Evolutionary conservation across 805 yeast genomes (phyloP).

Genomic region (Candida berthetii): DNA sequence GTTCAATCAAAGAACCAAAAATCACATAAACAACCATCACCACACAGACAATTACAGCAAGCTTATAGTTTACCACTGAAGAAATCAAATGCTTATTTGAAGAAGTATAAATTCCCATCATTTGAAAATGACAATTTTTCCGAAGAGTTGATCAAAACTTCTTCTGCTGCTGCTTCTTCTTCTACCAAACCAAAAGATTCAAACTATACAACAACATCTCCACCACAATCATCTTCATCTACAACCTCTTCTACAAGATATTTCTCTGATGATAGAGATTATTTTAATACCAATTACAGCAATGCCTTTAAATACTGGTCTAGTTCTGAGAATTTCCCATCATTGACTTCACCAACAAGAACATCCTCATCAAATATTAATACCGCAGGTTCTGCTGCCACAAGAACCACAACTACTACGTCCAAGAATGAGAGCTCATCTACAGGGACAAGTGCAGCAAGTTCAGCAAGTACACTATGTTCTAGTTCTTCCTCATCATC

Average conservation of each 20-base stretch:
- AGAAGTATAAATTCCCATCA: background rate
- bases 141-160: constrained; percentile 2
- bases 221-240: background rate
- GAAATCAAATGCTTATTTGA: background rate
- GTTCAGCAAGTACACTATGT: constrained; percentile 3
- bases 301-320: background rate
- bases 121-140: constrained; percentile 8
- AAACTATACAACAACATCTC: constrained; percentile 7
- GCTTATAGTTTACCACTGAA: background rate
- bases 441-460: constrained; percentile 2
- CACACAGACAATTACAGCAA: background rate
- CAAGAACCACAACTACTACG: background rate
- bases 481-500: constrained; percentile 1
- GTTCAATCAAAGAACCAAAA: constrained; percentile 8
- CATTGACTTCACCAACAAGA: constrained; percentile 7
- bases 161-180: constrained; percentile 10
- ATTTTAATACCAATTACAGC: constrained; percentile 10
- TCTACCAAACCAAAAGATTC: background rate
- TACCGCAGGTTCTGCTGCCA: constrained; percentile 1
- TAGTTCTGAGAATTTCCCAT: background rate
- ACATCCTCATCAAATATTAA: constrained; percentile 6
- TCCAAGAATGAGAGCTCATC: background rate
- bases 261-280: constrained; percentile 21
- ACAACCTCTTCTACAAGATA: constrained; percentile 8
- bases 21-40: background rate